Percentiles rank a stretch among this genome's conserved stretches.
phyloP scores from a whole-genome alignment of 225 moss, liverwort and hornwort species.

The Ulota crispa region DNA sequence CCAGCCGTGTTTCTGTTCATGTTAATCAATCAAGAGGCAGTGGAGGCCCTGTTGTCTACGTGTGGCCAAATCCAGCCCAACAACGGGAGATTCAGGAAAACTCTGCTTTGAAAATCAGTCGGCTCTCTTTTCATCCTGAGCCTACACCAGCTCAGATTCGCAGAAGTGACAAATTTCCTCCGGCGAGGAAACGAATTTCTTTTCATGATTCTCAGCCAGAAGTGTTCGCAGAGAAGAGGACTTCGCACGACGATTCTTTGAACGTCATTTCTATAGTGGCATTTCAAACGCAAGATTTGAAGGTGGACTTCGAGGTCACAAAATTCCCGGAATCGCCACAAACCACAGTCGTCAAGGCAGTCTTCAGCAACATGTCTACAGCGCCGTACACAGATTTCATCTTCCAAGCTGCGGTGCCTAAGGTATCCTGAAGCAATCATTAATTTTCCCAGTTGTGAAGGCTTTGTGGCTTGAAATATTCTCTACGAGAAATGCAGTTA shows the following conservation, averaged over 20 bases:
- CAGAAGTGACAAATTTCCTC: conserved; percentile 6
- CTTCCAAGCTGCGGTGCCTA: conserved; percentile 92
- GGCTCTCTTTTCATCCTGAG: conserved; percentile 21
- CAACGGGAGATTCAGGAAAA: conserved; percentile 29
- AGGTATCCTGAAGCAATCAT: conserved; percentile 43
- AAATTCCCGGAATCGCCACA: conserved; percentile 58
- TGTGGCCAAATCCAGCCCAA: conserved; percentile 30
- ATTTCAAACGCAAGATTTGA: conserved; percentile 70
- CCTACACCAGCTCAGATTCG: background rate
- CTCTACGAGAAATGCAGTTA: background rate
- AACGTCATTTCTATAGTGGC: conserved; percentile 61
- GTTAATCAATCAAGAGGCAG: background rate
- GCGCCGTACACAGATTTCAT: conserved; percentile 79
- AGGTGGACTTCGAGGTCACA: conserved; percentile 73
- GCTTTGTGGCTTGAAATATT: background rate
- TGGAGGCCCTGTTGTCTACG: background rate
- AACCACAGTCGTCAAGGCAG: conserved; percentile 67
- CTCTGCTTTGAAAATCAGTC: conserved; percentile 25
- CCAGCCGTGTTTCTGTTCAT: conserved; percentile 2
- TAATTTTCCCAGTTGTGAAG: background rate
- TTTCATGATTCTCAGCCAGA: background rate
- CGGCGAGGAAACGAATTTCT: background rate
- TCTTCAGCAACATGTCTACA: conserved; percentile 65
- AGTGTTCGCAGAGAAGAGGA: background rate
- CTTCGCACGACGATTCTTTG: background rate